Evolutionary conservation across 441 rosid species (phyloP), one percentile per base, ranked within the genome.

Genomic region (Populus trichocarpa): DNA sequence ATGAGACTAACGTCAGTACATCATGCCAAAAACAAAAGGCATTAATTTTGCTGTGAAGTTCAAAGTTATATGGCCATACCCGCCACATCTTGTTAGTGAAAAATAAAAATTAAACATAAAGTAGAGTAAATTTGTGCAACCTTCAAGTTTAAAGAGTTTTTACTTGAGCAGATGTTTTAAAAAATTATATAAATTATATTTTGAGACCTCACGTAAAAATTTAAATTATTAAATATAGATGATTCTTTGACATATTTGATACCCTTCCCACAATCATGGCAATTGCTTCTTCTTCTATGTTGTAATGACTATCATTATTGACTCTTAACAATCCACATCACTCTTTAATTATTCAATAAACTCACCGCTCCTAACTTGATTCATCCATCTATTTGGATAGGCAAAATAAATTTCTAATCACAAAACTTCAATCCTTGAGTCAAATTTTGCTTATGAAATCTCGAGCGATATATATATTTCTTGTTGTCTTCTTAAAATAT

Each of bases 111-210:
- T 32, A 32, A 32, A 4, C 4, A 32, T 32, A 32, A 32, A 32
- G 0, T 4, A 32, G 1, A 1, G 1, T 33, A 1, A 1, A 0
- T 33, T 0, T 33, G 0, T 6, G 0, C 0, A 33, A 33, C 1
- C 0, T 33, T 33, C 0, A 6, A 33, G 0, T 33, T 33, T 33
- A 1, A 33, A 33, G 0, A 33, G 0, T 6, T 6, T 33, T 33
- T 33, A 33, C 0, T 33, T 0, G 1, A 6, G 0, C 0, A 1
- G 0, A 33, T 6, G 0, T 33, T 0, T 33, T 0, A 6, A 6
- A 33, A 33, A 6, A 33, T 33, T 33, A 33, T 33, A 33, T 33
- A 33, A 33, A 33, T 33, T 6, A 33, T 33, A 6, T 33, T 33
- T 33, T 33, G 6, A 33, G 0, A 6, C 0, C 0, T 33, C 1